Evolutionary conservation across 805 yeast species (phyloP), one percentile per base, ranked within the genome.

Genomic region (Candida multigemmis): DNA sequence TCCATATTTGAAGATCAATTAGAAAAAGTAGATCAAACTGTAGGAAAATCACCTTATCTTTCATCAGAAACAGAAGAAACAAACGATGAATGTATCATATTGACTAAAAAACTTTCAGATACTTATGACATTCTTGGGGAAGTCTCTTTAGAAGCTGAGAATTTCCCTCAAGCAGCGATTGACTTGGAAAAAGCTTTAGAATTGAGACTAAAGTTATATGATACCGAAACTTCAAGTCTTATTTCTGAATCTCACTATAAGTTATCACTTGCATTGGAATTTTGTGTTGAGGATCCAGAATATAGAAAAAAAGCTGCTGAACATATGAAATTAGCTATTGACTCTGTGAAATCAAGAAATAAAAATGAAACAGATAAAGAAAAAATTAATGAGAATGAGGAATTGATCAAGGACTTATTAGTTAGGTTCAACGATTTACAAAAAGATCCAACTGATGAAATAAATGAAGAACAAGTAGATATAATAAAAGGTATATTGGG

Each of bases 61-160:
- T 32, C 44, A 19, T 25, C 51, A 6, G 55, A 55, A 31, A 41
- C 40, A 21, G 52, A 50, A 16, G 43, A 55, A 30, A 44, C 62
- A 3, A 26, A 38, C 6, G 50, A 62, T 28, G 54, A 56, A 12
- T 49, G 44, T 17, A 48, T 62, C 9, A 46, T 43, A 16, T 36
- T 65, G 14, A 55, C 65, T 31, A 59, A 64, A 40, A 80, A 74
- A 36, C 56, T 86, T 13, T 74, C 87, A 0, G 87, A 83, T 31
- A 70, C 77, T 1, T 80, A 76, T 46, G 87, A 81, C 43, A 52
- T 87, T 7, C 60, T 86, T 11, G 97, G 97, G 17, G 96, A 89
- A 46, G 80, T 87, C 7, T 78, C 94, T 0, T 60, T 87, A 23
- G 98, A 89, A 46, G 72, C 91, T 2, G 96, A 89, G 41, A 83